Base-by-base conservation (phyloP, 441 rosid genomes). In the Erodium chrysanthum region DNA sequence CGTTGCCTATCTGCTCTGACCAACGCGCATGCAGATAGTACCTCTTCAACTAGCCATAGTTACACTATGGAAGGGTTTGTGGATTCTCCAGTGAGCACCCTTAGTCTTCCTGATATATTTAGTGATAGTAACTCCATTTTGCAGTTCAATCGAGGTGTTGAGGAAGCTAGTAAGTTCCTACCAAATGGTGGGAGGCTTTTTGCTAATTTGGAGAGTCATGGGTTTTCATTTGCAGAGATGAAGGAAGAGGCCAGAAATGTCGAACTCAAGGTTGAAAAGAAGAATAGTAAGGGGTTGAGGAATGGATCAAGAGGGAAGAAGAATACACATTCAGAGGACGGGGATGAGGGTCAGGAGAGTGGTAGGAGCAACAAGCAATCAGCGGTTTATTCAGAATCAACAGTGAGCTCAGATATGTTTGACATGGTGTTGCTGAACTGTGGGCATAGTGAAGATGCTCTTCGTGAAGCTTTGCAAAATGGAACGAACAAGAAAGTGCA, bases 351-450 rank as follows among this genome's bases (percentile, higher is more conserved):
- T 64, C 67, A 46, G 54, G 82, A 69, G 21, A 65, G 68, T 65
- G 70, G 66, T 50, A 80, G 82, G 66, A 78, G 76, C 68, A 69
- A 66, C 67, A 82, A 82, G 75, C 85, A 80, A 60, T 70, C 74
- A 10, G 76, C 79, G 1, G 33, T 74, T 59, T 76, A 42, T 73
- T 71, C 73, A 18, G 82, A 77, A 66, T 75, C 84, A 42, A 68
- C 44, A 5, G 70, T 80, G 70, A 84, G 83, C 63, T 25, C 81
- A 3, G 83, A 80, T 66, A 80, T 83, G 86, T 83, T 83, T 71
- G 90, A 88, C 76, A 71, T 17, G 64, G 73, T 88, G 33, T 71
- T 88, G 80, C 80, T 88, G 4, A 72, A 69, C 66, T 69, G 77
- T 65, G 72, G 11, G 46, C 48, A 42, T 9, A 12, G 48, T n/a